Evolutionary conservation across 768 basidiomycete genomes (phyloP).

Genomic region (Chalciporus chontae): DNA sequence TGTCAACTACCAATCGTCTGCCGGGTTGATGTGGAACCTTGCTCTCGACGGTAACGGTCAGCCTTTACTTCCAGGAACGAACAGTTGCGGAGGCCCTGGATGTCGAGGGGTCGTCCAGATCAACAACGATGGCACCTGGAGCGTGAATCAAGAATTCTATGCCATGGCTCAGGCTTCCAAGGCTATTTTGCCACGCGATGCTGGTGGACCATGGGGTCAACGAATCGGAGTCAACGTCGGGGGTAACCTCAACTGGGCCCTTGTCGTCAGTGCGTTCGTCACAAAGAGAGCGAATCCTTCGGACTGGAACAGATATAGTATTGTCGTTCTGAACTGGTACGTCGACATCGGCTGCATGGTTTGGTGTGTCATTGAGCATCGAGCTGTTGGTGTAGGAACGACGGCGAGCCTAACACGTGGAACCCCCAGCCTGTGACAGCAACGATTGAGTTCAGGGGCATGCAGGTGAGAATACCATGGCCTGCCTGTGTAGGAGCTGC

Average conservation of each 20-base stretch:
- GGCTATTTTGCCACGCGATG: conserved; percentile 66
- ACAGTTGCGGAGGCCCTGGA: conserved; percentile 54
- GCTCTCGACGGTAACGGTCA: conserved; percentile 60
- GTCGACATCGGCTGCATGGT: conserved; percentile 2
- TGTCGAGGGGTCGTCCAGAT: conserved; percentile 68
- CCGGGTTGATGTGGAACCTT: conserved; percentile 74
- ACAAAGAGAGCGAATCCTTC: conserved; percentile 49
- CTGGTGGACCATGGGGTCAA: conserved; percentile 63
- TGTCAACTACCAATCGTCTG: conserved; percentile 28
- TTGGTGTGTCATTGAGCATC: not conserved
- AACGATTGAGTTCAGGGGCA: conserved; percentile 63
- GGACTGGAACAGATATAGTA: conserved; percentile 63
- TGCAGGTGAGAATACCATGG: conserved; percentile 40
- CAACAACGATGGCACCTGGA: conserved; percentile 59
- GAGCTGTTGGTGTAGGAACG: conserved; percentile 35
- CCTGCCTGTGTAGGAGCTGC: no score
- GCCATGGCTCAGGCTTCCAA: conserved; percentile 74
- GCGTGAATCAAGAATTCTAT: conserved; percentile 74
- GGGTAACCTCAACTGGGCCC: conserved; percentile 53
- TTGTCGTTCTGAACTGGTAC: conserved; percentile 73
- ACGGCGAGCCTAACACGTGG: conserved; percentile 47
- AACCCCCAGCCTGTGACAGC: conserved; percentile 50
- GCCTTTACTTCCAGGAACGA: conserved; percentile 63
- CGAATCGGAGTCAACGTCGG: conserved; percentile 63
- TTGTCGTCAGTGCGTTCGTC: conserved; percentile 64